Evolutionary conservation across 73 alveolate species (phyloP).

Genomic region (Tetrahymena malaccensis): DNA sequence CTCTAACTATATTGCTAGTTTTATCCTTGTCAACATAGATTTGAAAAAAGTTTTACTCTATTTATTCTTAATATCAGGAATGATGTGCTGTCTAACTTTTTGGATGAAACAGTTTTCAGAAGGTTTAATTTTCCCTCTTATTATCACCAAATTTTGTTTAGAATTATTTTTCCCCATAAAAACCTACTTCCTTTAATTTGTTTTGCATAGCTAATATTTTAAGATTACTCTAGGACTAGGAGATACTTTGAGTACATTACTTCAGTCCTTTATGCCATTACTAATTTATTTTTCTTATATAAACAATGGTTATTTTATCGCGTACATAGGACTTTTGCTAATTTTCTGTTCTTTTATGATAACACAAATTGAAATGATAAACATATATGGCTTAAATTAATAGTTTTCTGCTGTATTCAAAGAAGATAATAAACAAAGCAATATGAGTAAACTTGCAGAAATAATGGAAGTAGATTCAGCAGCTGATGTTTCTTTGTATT

Average conservation of each 20-base stretch:
- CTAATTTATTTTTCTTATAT: neutral
- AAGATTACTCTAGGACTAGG: neutral
- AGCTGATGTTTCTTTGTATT: neutral
- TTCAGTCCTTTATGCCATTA: neutral
- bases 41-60: neutral
- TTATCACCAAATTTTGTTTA: neutral
- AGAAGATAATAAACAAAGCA: neutral
- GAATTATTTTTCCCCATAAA: neutral
- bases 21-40: neutral
- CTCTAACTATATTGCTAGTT: neutral
- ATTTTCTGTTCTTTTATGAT: neutral
- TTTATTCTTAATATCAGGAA: neutral
- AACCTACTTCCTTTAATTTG: neutral
- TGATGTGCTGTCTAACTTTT: neutral
- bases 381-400: neutral
- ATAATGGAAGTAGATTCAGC: neutral
- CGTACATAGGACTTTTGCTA: neutral
- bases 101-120: neutral
- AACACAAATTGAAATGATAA: neutral
- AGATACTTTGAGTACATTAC: neutral
- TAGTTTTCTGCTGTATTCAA: neutral
- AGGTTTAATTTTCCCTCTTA: neutral
- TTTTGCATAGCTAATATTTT: neutral
- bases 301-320: neutral
- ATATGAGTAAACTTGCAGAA: neutral